These are phyloP conservation scores for Tolypocladium tropicale DNA, from an alignment of 2,329 filamentous ascomycete species.

Conservation along the genomic window DNA sequence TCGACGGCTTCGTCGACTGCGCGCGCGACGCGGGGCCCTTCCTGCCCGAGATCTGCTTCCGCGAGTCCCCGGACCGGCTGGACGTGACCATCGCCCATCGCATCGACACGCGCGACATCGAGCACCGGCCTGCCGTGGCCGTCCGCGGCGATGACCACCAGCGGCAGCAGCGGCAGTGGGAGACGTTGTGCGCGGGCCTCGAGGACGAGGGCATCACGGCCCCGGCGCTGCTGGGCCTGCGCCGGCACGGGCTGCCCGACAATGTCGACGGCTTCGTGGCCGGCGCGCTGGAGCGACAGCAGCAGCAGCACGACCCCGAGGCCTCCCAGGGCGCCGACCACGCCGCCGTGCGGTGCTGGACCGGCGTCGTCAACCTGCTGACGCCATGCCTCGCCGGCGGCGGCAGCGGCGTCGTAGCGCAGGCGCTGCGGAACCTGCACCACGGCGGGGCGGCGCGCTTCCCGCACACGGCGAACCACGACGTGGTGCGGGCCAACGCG, in stretches of 20 bases:
- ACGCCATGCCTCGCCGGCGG: neutral
- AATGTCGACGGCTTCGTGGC: constrained; percentile 2
- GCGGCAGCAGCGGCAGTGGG: constrained; percentile 1
- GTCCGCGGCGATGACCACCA: neutral
- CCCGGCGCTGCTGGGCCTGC: constrained; percentile 2
- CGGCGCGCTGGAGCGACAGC: neutral
- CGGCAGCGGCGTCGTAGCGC: constrained; percentile 1
- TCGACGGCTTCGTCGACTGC: constrained; percentile 5
- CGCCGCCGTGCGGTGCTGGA: neutral
- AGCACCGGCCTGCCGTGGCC: neutral
- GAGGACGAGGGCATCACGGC: constrained; percentile 1
- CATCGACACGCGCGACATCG: constrained; percentile 2
- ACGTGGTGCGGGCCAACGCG: constrained; percentile 5
- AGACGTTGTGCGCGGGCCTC: neutral
- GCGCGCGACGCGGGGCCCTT: constrained; percentile 3
- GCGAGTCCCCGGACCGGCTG: constrained; percentile 3
- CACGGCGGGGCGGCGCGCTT: constrained; percentile 2
- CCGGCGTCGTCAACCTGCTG: constrained; percentile 2
- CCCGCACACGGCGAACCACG: constrained; percentile 5
- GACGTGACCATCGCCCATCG: constrained; percentile 5
- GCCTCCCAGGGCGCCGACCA: neutral
- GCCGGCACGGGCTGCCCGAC: neutral
- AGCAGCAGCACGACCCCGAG: neutral
- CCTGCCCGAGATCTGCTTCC: constrained; percentile 3
- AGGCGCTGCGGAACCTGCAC: constrained; percentile 3